A percentile compares a stretch with the other conserved stretches of the same genome.
phyloP scores from a whole-genome alignment of 768 basidiomycete genomes.

The Russula sp. region DNA sequence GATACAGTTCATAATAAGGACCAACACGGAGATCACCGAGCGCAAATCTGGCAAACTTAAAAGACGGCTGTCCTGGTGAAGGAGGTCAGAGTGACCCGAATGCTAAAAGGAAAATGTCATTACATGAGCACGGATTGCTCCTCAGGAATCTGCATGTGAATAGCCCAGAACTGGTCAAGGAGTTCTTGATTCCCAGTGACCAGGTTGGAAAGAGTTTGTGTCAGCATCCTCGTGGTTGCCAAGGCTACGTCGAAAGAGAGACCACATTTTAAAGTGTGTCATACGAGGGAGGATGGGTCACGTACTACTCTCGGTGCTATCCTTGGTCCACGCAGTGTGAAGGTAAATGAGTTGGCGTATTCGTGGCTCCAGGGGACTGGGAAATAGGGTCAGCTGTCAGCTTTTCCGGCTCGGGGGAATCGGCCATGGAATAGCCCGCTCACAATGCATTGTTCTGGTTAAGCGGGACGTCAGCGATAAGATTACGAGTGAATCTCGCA shows the following conservation, averaged over 20 bases:
- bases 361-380: slow-evolving; percentile 63
- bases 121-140: slow-evolving; percentile 73
- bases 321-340: slow-evolving; percentile 71
- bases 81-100: slow-evolving; percentile 7
- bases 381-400: background rate
- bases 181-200: slow-evolving; percentile 66
- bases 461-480: slow-evolving; percentile 65
- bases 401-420: background rate
- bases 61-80: slow-evolving; percentile 40
- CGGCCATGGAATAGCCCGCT: slow-evolving; percentile 31
- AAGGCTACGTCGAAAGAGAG: slow-evolving; percentile 43
- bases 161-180: slow-evolving; percentile 54
- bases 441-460: slow-evolving; percentile 75
- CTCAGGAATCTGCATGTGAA: slow-evolving; percentile 61
- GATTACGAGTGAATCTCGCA: slow-evolving; percentile 77
- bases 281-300: background rate
- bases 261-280: background rate
- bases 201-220: slow-evolving; percentile 79
- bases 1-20: slow-evolving; percentile 22
- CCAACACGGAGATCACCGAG: slow-evolving; percentile 13
- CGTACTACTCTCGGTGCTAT: slow-evolving; percentile 45
- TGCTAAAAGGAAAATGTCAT: slow-evolving; percentile 6
- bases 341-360: slow-evolving; percentile 63
- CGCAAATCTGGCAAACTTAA: slow-evolving; percentile 18
- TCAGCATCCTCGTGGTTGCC: slow-evolving; percentile 55